A percentile compares a stretch with the other conserved stretches of the same genome.
Conservation (phyloP, 2,329 filamentous ascomycete genomes). For the Colletotrichum phormii region DNA sequence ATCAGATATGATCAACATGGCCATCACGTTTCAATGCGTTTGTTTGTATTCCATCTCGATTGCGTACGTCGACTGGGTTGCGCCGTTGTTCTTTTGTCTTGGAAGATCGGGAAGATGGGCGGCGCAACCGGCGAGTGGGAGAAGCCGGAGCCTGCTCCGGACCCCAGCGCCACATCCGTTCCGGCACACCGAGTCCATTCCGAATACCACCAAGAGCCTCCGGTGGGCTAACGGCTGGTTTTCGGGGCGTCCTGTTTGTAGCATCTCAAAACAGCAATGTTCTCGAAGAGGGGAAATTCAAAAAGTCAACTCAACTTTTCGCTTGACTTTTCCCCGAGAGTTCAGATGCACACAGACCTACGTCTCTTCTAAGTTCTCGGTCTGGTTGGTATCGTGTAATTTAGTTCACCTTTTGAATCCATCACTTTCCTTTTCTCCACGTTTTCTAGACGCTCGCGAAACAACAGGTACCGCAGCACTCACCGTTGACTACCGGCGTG, state of each 20-base stretch:
- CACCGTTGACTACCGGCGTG: not conserved
- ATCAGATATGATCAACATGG: conserved; percentile 25
- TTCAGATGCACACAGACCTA: conserved; percentile 18
- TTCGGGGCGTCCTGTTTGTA: not conserved
- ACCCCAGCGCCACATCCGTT: not conserved
- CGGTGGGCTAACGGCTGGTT: not conserved
- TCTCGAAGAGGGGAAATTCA: conserved; percentile 7
- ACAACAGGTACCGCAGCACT: not conserved
- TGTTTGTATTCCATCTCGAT: not conserved
- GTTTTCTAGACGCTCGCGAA: conserved; percentile 11
- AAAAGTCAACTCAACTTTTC: not conserved
- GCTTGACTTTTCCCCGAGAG: not conserved
- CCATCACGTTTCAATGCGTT: not conserved
- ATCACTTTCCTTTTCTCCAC: conserved; percentile 2
- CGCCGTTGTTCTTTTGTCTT: not conserved
- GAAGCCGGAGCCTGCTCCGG: not conserved
- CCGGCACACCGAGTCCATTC: not conserved
- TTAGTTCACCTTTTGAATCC: not conserved
- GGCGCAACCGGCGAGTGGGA: not conserved
- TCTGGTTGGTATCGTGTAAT: not conserved
- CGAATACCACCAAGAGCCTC: not conserved
- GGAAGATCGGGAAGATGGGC: not conserved
- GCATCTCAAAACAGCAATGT: conserved; percentile 1
- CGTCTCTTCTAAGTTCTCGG: not conserved
- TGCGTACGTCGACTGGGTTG: not conserved